Percentiles rank a stretch among this genome's conserved stretches.
These are phyloP conservation scores for Draba incana DNA, from an alignment of 345 rosid genomes.

Conservation along the genomic window DNA sequence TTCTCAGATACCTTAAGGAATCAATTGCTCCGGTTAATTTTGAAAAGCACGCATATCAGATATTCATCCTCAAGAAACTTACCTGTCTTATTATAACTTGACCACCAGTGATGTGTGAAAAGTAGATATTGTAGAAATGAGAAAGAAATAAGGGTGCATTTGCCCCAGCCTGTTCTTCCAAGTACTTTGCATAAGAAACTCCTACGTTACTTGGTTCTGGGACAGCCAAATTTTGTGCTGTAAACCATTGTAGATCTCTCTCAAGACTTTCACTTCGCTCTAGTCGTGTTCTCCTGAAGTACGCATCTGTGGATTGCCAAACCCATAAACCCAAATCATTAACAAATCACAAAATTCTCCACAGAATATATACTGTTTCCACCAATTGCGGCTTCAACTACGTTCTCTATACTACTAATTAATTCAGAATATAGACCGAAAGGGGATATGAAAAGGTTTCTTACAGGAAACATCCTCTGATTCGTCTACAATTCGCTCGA, in stretches of 20 bases:
- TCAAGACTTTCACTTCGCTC: slow-evolving; percentile 68
- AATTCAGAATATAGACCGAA: background rate
- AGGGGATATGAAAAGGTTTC: slow-evolving; percentile 13
- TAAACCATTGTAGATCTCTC: slow-evolving; percentile 73
- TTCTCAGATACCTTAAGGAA: slow-evolving; percentile 64
- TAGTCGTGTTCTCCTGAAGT: slow-evolving; percentile 86
- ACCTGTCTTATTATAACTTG: slow-evolving; percentile 80
- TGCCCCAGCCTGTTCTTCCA: slow-evolving; percentile 69
- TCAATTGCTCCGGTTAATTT: slow-evolving; percentile 14
- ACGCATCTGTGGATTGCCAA: slow-evolving; percentile 57
- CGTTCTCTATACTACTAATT: background rate
- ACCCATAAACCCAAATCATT: background rate
- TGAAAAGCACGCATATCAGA: slow-evolving; percentile 6
- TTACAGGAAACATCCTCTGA: slow-evolving; percentile 84
- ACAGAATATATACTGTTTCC: too few relatives aligned
- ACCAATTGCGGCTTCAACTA: background rate
- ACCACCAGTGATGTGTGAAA: slow-evolving; percentile 88
- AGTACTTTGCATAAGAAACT: slow-evolving; percentile 62
- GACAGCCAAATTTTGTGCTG: slow-evolving; percentile 45
- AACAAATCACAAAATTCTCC: background rate
- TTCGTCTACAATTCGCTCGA: slow-evolving; percentile 77
- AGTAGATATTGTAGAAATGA: slow-evolving; percentile 90
- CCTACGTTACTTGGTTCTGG: slow-evolving; percentile 74
- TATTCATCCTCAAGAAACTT: slow-evolving; percentile 14
- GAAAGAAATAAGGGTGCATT: slow-evolving; percentile 77